phyloP scores from a whole-genome alignment of 1,139 yeast species.

The Zygosaccharomyces sapae region DNA sequence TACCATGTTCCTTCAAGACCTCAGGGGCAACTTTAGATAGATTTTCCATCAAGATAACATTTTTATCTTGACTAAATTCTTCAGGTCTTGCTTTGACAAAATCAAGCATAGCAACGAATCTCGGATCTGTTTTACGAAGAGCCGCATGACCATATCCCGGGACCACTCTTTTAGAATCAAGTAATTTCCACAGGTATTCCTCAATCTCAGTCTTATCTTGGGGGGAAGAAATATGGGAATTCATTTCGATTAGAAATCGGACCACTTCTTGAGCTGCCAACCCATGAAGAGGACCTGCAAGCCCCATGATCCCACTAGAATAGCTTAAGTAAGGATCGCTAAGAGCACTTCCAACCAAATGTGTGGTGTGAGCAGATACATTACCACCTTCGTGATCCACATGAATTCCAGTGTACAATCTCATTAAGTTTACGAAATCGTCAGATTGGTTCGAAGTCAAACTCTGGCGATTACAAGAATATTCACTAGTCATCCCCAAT shows the following conservation, averaged over 20 bases:
- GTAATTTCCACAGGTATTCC: conserved; percentile 85
- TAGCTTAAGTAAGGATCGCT: conserved; percentile 89
- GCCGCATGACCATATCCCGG: conserved; percentile 99
- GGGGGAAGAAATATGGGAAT: conserved; percentile 68
- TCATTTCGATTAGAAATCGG: conserved; percentile 85
- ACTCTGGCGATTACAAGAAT: conserved; percentile 52
- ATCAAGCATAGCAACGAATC: conserved; percentile 39
- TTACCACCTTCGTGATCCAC: conserved; percentile 99
- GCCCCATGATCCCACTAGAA: conserved; percentile 93
- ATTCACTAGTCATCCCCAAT: conserved; percentile 61
- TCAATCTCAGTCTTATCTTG: conserved; percentile 72
- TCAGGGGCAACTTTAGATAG: conserved; percentile 48
- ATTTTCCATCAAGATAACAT: conserved; percentile 37
- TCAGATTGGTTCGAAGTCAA: conserved; percentile 26
- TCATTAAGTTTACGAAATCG: conserved; percentile 75
- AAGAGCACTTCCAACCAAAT: conserved; percentile 92
- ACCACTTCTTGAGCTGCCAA: conserved; percentile 98
- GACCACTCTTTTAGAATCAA: conserved; percentile 89
- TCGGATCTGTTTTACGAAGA: conserved; percentile 91
- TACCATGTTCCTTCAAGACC: conserved; percentile 54
- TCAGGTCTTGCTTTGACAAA: conserved; percentile 35
- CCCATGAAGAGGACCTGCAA: conserved; percentile 98
- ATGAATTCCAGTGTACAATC: conserved; percentile 91
- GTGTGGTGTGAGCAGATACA: conserved; percentile 96
- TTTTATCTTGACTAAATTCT: conserved; percentile 34